Conservation (phyloP, 2,329 filamentous ascomycete species). For the Cordyceps farinosa region DNA sequence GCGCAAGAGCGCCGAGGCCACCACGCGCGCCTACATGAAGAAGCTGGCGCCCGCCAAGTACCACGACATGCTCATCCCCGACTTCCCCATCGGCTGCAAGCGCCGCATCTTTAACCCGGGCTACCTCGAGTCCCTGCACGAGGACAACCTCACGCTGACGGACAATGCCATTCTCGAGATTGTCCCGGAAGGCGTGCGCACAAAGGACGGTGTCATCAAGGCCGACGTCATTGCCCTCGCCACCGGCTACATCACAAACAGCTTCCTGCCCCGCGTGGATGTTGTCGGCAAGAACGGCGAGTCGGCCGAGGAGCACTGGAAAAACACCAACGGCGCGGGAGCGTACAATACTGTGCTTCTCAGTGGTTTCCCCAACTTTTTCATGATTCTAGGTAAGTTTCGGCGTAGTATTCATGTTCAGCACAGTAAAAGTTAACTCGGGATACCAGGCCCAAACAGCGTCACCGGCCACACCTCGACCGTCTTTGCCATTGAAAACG, state of each 20-base stretch:
- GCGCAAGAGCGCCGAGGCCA: constrained; percentile 35
- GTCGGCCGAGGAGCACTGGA: constrained; percentile 54
- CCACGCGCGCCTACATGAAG: constrained; percentile 40
- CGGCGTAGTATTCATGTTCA: too few species aligned
- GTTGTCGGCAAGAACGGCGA: constrained; percentile 49
- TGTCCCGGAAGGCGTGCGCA: constrained; percentile 38
- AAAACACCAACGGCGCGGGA: constrained; percentile 54
- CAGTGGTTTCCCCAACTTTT: constrained; percentile 63
- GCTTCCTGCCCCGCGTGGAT: constrained; percentile 51
- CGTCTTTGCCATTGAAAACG: constrained; percentile 58
- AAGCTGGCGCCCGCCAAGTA: constrained; percentile 54
- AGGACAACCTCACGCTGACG: constrained; percentile 44
- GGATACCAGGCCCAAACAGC: constrained; percentile 51
- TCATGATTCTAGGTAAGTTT: constrained; percentile 51
- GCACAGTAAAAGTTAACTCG: neutral
- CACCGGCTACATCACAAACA: constrained; percentile 57
- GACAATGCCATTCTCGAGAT: constrained; percentile 48
- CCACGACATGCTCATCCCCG: constrained; percentile 57
- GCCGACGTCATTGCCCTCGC: constrained; percentile 60
- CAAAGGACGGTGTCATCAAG: constrained; percentile 38
- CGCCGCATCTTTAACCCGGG: constrained; percentile 56
- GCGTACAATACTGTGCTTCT: constrained; percentile 58
- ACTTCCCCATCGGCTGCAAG: constrained; percentile 62
- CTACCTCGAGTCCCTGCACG: constrained; percentile 52
- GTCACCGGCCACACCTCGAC: constrained; percentile 59